Evolutionary conservation across 108 stramenopile genomes (phyloP).

Genomic region (Nitzschia inconspicua): DNA sequence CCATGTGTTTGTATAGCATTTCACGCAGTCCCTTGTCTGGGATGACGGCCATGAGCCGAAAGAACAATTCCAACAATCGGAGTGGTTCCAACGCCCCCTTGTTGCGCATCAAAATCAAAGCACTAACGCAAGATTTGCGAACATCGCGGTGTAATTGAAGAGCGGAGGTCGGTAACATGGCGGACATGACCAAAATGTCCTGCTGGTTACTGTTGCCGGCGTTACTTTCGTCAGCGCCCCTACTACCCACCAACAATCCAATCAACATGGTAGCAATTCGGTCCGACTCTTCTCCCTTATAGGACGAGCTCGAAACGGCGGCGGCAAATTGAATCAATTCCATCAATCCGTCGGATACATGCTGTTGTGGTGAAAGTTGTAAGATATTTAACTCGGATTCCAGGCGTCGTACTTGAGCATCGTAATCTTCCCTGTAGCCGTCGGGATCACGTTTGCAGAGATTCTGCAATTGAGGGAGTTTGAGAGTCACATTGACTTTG

Average conservation of each 20-base stretch:
- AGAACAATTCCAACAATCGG: conserved; percentile 85
- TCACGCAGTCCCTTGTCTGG: conserved; percentile 88
- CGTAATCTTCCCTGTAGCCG: conserved; percentile 94
- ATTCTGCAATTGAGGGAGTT: conserved; percentile 92
- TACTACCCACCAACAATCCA: conserved; percentile 73
- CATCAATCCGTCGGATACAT: conserved; percentile 33
- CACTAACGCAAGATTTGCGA: conserved; percentile 83
- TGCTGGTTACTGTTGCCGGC: background rate
- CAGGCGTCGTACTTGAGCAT: conserved; percentile 80
- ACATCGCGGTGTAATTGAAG: conserved; percentile 82
- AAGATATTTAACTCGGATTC: conserved; percentile 70
- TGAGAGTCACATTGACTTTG: conserved; percentile 67
- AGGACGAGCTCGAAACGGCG: conserved; percentile 70
- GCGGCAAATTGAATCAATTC: conserved; percentile 91
- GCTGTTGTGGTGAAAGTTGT: conserved; percentile 56
- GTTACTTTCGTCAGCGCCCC: background rate
- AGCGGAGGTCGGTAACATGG: conserved; percentile 52
- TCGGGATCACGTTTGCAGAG: conserved; percentile 93
- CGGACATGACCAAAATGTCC: conserved; percentile 16
- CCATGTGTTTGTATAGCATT: conserved; percentile 84
- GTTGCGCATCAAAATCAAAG: conserved; percentile 90
- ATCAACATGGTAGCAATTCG: conserved; percentile 74
- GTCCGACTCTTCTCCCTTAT: conserved; percentile 73
- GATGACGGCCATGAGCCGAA: conserved; percentile 84
- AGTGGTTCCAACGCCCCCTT: conserved; percentile 82